Percentiles rank a stretch among this genome's conserved stretches.
Conservation (phyloP, 495 filamentous ascomycete genomes). For the Penicillium verhagenii region DNA sequence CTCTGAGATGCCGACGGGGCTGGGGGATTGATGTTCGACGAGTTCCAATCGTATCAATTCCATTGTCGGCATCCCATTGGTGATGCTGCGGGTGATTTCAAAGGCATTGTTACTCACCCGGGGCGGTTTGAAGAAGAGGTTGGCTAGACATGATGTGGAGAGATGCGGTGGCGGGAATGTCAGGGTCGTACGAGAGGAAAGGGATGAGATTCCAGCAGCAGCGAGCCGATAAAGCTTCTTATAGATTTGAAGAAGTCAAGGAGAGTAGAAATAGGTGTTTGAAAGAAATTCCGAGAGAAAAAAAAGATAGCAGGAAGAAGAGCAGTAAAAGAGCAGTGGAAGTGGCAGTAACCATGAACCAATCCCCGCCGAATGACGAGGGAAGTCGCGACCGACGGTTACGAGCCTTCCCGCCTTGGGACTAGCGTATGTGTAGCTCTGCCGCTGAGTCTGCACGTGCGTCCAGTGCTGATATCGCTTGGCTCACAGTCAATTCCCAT, state of each 20-base stretch:
- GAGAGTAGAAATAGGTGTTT: not conserved
- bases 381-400: conserved; percentile 1
- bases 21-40: not conserved
- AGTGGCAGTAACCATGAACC: not conserved
- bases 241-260: not conserved
- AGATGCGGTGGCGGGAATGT: not conserved
- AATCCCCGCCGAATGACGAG: conserved; percentile 18
- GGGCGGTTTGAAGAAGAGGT: conserved; percentile 5
- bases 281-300: not conserved
- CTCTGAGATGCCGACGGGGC: not conserved
- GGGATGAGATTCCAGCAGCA: not conserved
- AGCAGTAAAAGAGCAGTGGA: not conserved
- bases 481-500: not conserved
- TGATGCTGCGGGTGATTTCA: not conserved
- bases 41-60: not conserved
- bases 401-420: conserved; percentile 2
- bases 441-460: conserved; percentile 13
- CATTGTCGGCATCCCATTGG: not conserved
- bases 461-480: conserved; percentile 3
- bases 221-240: not conserved
- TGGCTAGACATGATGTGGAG: conserved; percentile 3
- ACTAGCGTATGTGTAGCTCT: conserved; percentile 8
- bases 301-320: not conserved
- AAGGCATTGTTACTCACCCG: conserved; percentile 1
- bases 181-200: not conserved